Evolutionary conservation across 495 filamentous ascomycete genomes (phyloP), one percentile per base, ranked within the genome.

Genomic region (Tuber indicum): DNA sequence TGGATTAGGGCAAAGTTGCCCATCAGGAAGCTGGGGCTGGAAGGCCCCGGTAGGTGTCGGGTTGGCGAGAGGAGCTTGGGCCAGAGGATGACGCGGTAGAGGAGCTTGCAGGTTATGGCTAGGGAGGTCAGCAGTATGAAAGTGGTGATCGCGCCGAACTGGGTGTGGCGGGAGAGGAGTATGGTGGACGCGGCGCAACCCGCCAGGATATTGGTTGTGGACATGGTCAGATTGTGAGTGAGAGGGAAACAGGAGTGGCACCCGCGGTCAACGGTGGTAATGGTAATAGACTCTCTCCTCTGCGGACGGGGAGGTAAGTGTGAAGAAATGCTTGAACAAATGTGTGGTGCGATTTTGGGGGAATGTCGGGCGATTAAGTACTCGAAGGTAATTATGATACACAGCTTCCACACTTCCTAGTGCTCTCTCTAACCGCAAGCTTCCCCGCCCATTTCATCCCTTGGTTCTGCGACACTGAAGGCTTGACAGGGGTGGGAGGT

Each of bases 41-140:
- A 79, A 0, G 91, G 88, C 32, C 83, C 85, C 0, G 92, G 92
- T 1, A 95, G 84, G 81, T 90, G 86, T 0, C 89, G 86, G 47
- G 92, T 78, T 0, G 94, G 93, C n/a, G 89, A 93, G 76, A 96
- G 86, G 80, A 90, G 86, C 69, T 88, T 86, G 5, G 93, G 94
- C 81, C 91, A 96, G 58, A 94, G 81, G 2, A 93, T 71, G 1
- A 90, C 79, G 5, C 79, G 84, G 84, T 87, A 94, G 36, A 88
- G 16, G 42, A 74, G 21, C 23, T 43, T 49, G 2, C 39, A 49
- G 19, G 36, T 52, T 17, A 82, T 43, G 7, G 72, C 36, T n/a
- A 74, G 19, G 26, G 71, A 73, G 32, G 73, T 23, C 9, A 80
- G 39, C 19, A 49, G 73, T 3, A 80, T 0, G 47, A 80, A 80